These are phyloP conservation scores for Neurospora africana DNA, from an alignment of 495 filamentous ascomycete genomes.

Conservation along the genomic window DNA sequence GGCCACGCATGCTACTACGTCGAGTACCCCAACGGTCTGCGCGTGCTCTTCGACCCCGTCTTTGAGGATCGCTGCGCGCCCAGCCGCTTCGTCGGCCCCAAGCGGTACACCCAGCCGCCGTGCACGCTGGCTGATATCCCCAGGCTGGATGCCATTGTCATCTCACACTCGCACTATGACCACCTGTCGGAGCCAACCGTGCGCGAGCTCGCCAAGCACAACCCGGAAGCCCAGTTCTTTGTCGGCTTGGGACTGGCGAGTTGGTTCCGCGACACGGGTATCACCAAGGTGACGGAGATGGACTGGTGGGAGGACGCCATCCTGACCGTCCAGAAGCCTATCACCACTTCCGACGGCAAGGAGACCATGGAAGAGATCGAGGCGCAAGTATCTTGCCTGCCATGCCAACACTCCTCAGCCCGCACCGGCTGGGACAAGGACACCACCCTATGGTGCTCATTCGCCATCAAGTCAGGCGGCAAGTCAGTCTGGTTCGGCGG, in stretches of 20 bases:
- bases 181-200: constrained; percentile 74
- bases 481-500: constrained; percentile 69
- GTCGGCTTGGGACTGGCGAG: constrained; percentile 77
- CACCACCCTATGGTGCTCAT: constrained; percentile 78
- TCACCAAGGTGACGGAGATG: constrained; percentile 70
- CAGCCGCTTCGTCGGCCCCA: constrained; percentile 59
- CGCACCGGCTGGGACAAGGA: constrained; percentile 57
- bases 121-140: constrained; percentile 75
- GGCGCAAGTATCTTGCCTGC: constrained; percentile 71
- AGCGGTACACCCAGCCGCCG: constrained; percentile 69
- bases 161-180: constrained; percentile 92
- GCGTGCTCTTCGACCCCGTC: constrained; percentile 91
- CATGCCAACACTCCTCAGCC: constrained; percentile 74
- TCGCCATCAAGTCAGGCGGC: constrained; percentile 66
- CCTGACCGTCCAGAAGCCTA: constrained; percentile 42
- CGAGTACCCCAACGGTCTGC: constrained; percentile 79
- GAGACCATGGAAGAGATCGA: constrained; percentile 38
- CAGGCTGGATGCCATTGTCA: constrained; percentile 76
- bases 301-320: constrained; percentile 94
- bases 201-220: constrained; percentile 53
- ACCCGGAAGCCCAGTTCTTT: constrained; percentile 81
- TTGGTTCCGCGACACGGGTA: constrained; percentile 65
- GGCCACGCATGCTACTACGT: constrained; percentile 93
- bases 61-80: constrained; percentile 84
- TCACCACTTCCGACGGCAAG: constrained; percentile 14